These are phyloP conservation scores for Kodamaea lidongshanica DNA, from an alignment of 805 yeast species.

Conservation along the genomic window DNA sequence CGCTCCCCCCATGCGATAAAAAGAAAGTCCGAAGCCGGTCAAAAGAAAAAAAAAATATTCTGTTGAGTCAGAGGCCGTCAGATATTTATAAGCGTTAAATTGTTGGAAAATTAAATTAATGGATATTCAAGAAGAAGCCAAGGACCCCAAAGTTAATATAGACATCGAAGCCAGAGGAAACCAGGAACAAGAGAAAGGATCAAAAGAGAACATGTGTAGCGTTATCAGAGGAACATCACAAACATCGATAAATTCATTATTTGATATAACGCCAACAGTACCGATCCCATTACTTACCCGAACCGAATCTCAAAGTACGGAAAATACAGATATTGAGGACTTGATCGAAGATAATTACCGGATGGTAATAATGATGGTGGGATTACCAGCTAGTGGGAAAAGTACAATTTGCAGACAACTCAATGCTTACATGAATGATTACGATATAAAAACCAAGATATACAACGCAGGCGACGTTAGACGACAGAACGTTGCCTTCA, in stretches of 20 bases:
- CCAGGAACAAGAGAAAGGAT: neutral
- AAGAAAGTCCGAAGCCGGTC: too few species aligned
- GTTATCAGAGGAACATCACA: slow-evolving; percentile 12
- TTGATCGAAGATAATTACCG: slow-evolving; percentile 10
- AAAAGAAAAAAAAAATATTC: too few species aligned
- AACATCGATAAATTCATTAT: slow-evolving; percentile 27
- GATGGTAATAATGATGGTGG: slow-evolving; percentile 29
- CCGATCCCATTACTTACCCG: slow-evolving; percentile 15
- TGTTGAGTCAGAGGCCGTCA: too few species aligned
- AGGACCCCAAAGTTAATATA: too few species aligned
- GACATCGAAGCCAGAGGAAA: too few species aligned
- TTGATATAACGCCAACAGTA: slow-evolving; percentile 12
- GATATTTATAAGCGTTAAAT: too few species aligned
- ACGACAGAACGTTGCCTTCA: slow-evolving; percentile 25
- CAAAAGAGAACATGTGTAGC: too few species aligned
- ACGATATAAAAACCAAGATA: slow-evolving; percentile 19
- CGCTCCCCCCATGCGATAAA: too few species aligned
- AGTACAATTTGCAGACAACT: slow-evolving; percentile 33
- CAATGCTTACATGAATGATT: slow-evolving; percentile 21
- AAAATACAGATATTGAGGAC: slow-evolving; percentile 3
- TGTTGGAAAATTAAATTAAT: too few species aligned
- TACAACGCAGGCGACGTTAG: slow-evolving; percentile 52
- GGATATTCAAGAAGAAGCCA: too few species aligned
- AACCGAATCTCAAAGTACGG: slow-evolving; percentile 9
- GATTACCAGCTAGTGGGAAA: slow-evolving; percentile 40